Evolutionary conservation across 2,329 filamentous ascomycete genomes (phyloP), one percentile per base, ranked within the genome.

Genomic region (Dryadomyces quercus-mongolicae): DNA sequence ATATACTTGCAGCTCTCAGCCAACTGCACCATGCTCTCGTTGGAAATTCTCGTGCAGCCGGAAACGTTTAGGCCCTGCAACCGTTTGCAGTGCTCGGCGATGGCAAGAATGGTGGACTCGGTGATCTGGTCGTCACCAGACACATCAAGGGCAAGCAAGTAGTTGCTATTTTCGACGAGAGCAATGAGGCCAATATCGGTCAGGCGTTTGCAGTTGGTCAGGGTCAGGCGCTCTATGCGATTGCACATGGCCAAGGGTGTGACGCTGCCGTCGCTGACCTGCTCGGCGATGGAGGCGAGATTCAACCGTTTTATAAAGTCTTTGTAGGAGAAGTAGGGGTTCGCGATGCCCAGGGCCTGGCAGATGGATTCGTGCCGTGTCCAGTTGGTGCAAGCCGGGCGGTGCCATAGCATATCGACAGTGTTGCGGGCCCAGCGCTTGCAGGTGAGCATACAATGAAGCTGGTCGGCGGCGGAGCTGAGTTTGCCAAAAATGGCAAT

Each of bases 1-100:
- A 98, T 81, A 64, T 87, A 88, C 60, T 78, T 83, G 72, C 93
- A 97, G 64, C 74, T 89, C 64, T 87, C 76, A 7, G 93, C 92
- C 36, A 98, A 78, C 13, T 77, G 74, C 50, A 90, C 80, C 68
- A 98, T 76, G 52, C 90, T 93, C 52, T 91, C 86, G 64, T 95
- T 92, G 8, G 90, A 90, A 52, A 97, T 83, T 64, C 81, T 85
- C 57, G 78, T 80, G 71, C 93, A 98, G 53, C 82, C 84, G 1
- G 92, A 92, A 58, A 98, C 85, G 64, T 98, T 98, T 51, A 98
- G 73, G 3, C 93, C 93, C 68, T 98, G 93, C 8, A 98, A 76
- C 52, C 88, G 82, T 50, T 80, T 78, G 68, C 93, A 97, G 68
- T 93, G 85, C 55, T 84, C 76, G 1, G 92, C 88, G 56, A 98